A percentile compares a stretch with the other conserved stretches of the same genome.
These are phyloP conservation scores for Ophiocordyceps camponoti-saundersi DNA, from an alignment of 2,329 filamentous ascomycete species.

Conservation along the genomic window DNA sequence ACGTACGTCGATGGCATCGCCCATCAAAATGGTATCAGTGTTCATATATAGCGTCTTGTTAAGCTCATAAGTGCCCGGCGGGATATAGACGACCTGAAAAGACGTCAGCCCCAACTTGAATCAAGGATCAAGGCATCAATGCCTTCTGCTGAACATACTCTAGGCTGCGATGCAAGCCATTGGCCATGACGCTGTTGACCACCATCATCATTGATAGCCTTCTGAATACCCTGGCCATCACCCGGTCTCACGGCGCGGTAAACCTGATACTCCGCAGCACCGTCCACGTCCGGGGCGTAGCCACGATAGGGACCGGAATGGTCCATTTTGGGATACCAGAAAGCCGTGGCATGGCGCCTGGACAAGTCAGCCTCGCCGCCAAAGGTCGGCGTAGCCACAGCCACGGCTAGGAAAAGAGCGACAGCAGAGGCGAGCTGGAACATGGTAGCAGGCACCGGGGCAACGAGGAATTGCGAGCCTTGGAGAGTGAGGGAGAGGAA, in stretches of 20 bases:
- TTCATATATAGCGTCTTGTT: slow-evolving; percentile 21
- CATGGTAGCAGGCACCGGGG: background rate
- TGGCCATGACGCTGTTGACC: slow-evolving; percentile 14
- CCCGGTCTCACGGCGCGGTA: slow-evolving; percentile 19
- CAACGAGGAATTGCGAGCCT: background rate
- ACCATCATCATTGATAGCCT: slow-evolving; percentile 19
- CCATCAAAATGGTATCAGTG: slow-evolving; percentile 27
- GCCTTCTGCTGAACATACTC: slow-evolving; percentile 13
- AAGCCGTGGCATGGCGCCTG: slow-evolving; percentile 10
- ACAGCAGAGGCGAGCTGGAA: slow-evolving; percentile 4
- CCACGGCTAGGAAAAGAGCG: slow-evolving; percentile 5
- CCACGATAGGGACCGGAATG: slow-evolving; percentile 18
- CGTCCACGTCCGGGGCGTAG: slow-evolving; percentile 22
- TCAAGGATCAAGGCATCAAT: too few species aligned
- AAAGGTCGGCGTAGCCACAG: slow-evolving; percentile 5
- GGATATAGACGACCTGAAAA: slow-evolving; percentile 20
- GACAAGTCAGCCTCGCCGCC: slow-evolving; percentile 2
- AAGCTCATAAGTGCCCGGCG: slow-evolving; percentile 23
- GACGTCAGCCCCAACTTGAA: background rate
- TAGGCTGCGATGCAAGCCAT: slow-evolving; percentile 25
- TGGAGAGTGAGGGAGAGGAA: background rate
- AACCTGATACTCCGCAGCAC: slow-evolving; percentile 18
- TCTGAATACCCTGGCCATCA: slow-evolving; percentile 19
- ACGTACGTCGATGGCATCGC: slow-evolving; percentile 20
- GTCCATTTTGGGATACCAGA: slow-evolving; percentile 26